Percentiles rank a stretch among this genome's conserved stretches.
phyloP scores from a whole-genome alignment of 129 eudicot genomes.

The Artemisia annua region DNA sequence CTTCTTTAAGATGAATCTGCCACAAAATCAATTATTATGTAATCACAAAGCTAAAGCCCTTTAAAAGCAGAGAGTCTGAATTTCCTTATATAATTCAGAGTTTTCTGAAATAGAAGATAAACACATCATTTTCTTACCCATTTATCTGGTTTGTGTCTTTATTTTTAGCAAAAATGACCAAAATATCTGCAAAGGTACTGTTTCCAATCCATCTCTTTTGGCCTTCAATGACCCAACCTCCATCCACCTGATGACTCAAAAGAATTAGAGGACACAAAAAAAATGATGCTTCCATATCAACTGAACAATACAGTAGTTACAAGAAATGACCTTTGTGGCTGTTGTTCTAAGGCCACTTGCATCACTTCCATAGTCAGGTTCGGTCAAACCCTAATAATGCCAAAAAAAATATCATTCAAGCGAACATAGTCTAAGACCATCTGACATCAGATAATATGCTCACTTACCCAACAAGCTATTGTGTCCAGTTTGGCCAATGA shows the following conservation, averaged over 20 bases:
- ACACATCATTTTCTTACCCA: constrained; percentile 48
- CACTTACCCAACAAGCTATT: constrained; percentile 87
- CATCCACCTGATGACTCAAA: constrained; percentile 65
- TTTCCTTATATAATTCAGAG: too few relatives aligned
- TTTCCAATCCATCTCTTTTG: constrained; percentile 99
- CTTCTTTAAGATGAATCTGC: constrained; percentile 80
- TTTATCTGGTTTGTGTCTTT: constrained; percentile 82
- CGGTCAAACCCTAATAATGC: constrained; percentile 71
- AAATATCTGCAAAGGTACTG: constrained; percentile 96
- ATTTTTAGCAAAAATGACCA: constrained; percentile 89
- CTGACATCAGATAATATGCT: constrained; percentile 16
- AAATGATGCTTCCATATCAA: neutral
- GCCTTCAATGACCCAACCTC: constrained; percentile 98
- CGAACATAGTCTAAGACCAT: neutral
- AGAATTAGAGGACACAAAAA: neutral
- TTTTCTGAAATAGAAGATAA: too few relatives aligned
- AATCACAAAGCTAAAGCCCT: neutral
- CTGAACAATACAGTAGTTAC: neutral
- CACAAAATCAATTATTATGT: constrained; percentile 4
- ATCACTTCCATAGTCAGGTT: constrained; percentile 98
- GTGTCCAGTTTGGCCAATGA: constrained; percentile 77
- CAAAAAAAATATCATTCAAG: neutral
- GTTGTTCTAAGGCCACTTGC: constrained; percentile 88
- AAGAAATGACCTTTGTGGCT: constrained; percentile 70
- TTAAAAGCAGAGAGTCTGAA: too few relatives aligned